Evolutionary conservation across 208 protist species (phyloP).

Genomic region (Acanthamoeba quina): DNA sequence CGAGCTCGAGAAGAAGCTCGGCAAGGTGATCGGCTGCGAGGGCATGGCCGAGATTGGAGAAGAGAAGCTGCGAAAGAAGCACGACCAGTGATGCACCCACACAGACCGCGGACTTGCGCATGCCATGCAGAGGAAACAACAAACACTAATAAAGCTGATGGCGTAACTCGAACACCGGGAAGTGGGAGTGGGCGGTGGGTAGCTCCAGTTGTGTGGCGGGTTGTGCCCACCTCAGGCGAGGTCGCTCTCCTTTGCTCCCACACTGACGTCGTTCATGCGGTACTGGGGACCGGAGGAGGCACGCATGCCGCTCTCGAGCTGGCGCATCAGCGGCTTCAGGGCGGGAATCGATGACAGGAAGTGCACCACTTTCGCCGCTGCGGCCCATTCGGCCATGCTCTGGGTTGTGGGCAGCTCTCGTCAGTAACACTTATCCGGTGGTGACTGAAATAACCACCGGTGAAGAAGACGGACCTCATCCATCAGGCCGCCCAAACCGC

Average conservation of each 20-base stretch:
- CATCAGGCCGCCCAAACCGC: neutral
- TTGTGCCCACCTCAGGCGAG: neutral
- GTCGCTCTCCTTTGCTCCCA: neutral
- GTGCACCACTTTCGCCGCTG: neutral
- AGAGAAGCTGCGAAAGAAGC: constrained; percentile 36
- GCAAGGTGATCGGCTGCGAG: constrained; percentile 12
- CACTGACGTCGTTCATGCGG: constrained; percentile 53
- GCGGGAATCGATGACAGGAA: neutral
- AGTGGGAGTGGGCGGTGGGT: no score
- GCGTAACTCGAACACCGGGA: no score
- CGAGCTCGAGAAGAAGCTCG: constrained; percentile 3
- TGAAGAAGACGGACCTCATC: neutral
- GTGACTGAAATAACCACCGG: neutral
- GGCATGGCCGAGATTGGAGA: constrained; percentile 11
- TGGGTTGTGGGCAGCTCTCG: neutral
- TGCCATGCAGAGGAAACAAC: neutral
- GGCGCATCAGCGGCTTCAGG: constrained; percentile 26
- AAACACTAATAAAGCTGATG: neutral
- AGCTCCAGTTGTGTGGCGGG: neutral
- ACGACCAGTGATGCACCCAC: neutral
- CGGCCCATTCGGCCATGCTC: neutral
- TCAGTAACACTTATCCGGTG: no score
- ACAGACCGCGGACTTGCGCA: neutral
- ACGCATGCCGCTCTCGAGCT: constrained; percentile 15
- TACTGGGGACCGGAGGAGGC: constrained; percentile 1